Evolutionary conservation across 495 filamentous ascomycete species (phyloP).

Genomic region (Copromyces sp.): DNA sequence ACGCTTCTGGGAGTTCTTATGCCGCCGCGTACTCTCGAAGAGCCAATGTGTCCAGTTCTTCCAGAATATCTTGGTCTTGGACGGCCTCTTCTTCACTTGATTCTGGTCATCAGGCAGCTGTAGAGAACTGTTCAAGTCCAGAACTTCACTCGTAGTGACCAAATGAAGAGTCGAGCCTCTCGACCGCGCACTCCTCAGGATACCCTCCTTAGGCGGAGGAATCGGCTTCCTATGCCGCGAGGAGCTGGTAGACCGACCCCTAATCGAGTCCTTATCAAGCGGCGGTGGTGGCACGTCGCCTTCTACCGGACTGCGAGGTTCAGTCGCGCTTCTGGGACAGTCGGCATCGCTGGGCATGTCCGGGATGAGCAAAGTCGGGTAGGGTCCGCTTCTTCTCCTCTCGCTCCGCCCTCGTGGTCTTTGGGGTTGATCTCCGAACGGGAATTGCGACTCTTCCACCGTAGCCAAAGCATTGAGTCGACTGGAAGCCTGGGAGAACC

Average conservation of each 20-base stretch:
- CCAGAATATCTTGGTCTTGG: conserved; percentile 50
- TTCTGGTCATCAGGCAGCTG: conserved; percentile 21
- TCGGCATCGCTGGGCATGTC: conserved; percentile 57
- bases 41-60: conserved; percentile 55
- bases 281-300: conserved; percentile 49
- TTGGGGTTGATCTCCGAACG: conserved; percentile 34
- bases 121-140: conserved; percentile 17
- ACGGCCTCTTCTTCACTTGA: conserved; percentile 37
- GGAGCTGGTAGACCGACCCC: conserved; percentile 49
- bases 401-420: conserved; percentile 46
- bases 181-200: conserved; percentile 49
- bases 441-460: conserved; percentile 49
- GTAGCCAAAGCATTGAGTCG: conserved; percentile 70
- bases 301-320: conserved; percentile 26
- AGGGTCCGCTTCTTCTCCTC: conserved; percentile 38
- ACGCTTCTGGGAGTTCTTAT: conserved; percentile 31
- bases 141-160: conserved; percentile 49
- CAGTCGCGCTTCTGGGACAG: conserved; percentile 27
- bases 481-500: conserved; percentile 78
- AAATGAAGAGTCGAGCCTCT: conserved; percentile 72
- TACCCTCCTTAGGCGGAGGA: conserved; percentile 74
- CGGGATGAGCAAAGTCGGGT: conserved; percentile 37
- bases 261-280: conserved; percentile 67
- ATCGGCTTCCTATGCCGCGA: conserved; percentile 58
- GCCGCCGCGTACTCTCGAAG: conserved; percentile 36